Percentiles rank a stretch among this genome's conserved stretches.
Conservation (phyloP, 2,329 filamentous ascomycete genomes). For the Clonostachys chloroleuca region DNA sequence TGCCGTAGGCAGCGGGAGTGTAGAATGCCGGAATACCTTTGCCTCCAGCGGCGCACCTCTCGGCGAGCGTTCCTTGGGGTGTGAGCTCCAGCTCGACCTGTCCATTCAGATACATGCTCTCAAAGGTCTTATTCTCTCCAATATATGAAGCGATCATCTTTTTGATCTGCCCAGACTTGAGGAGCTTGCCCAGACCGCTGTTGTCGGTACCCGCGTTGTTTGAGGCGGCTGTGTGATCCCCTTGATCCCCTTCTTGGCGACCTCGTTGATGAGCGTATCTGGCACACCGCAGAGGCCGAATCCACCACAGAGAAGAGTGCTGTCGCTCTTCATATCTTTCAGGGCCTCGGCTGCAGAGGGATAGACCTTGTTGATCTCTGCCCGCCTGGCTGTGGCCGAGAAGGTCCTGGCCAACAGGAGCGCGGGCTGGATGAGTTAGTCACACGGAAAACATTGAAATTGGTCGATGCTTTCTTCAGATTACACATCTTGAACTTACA, state of each 20-base stretch:
- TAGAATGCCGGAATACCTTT: conserved; percentile 79
- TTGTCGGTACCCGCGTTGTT: conserved; percentile 74
- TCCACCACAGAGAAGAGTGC: conserved; percentile 69
- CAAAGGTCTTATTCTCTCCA: conserved; percentile 72
- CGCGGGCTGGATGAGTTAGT: too few species aligned
- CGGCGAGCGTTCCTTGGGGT: conserved; percentile 70
- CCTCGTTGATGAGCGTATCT: conserved; percentile 32
- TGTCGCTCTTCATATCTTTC: conserved; percentile 65
- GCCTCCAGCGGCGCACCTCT: conserved; percentile 67
- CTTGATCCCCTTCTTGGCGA: conserved; percentile 64
- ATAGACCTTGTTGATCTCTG: conserved; percentile 31
- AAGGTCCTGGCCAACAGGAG: too few species aligned
- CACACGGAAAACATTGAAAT: too few species aligned
- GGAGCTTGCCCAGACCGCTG: conserved; percentile 64
- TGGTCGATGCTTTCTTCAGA: too few species aligned
- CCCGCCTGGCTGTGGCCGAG: too few species aligned
- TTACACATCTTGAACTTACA: too few species aligned
- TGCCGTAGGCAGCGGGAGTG: conserved; percentile 67
- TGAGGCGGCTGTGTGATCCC: conserved; percentile 71
- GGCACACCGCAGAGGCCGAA: conserved; percentile 81
- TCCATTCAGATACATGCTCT: conserved; percentile 71
- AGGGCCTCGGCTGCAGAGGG: conserved; percentile 62
- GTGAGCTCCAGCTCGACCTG: conserved; percentile 72
- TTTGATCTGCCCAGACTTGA: conserved; percentile 64
- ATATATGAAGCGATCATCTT: conserved; percentile 73